phyloP scores from a whole-genome alignment of 1,284 basidiomycete genomes.

The Volvariella surrecta region DNA sequence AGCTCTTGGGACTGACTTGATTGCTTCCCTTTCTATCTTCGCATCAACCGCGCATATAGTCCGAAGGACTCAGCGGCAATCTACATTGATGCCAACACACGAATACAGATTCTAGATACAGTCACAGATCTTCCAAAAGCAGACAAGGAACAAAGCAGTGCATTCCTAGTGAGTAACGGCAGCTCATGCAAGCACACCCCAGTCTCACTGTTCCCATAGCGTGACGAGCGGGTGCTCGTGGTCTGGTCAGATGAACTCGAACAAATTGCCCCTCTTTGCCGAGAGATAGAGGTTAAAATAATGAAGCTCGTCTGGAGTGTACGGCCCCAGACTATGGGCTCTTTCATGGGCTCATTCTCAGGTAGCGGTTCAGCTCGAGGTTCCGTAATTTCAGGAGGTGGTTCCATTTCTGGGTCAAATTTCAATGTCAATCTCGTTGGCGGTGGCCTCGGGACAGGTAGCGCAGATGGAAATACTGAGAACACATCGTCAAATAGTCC shows the following conservation, averaged over 20 bases:
- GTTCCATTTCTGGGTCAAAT: slow-evolving; percentile 27
- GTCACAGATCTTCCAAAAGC: slow-evolving; percentile 57
- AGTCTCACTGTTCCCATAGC: slow-evolving; percentile 30
- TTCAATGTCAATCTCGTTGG: slow-evolving; percentile 45
- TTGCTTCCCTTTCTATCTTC: slow-evolving; percentile 1
- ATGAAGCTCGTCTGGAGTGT: slow-evolving; percentile 75
- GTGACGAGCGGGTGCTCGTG: slow-evolving; percentile 66
- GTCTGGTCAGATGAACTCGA: slow-evolving; percentile 75
- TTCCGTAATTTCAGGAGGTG: neutral
- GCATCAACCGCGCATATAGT: slow-evolving; percentile 22
- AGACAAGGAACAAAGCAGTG: slow-evolving; percentile 79
- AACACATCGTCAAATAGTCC: too few species aligned
- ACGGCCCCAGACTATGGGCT: slow-evolving; percentile 28
- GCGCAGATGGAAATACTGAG: too few species aligned
- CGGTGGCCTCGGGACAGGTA: slow-evolving; percentile 15
- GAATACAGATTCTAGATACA: slow-evolving; percentile 60
- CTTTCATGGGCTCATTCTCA: slow-evolving; percentile 28
- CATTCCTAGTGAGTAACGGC: slow-evolving; percentile 70
- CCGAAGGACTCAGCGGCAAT: slow-evolving; percentile 42
- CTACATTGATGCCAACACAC: slow-evolving; percentile 46
- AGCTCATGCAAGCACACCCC: too few species aligned
- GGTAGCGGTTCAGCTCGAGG: too few species aligned
- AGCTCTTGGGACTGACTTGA: neutral
- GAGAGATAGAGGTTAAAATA: slow-evolving; percentile 68
- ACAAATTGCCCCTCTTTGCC: slow-evolving; percentile 52